These are phyloP conservation scores for Afroboletus lepidellus DNA, from an alignment of 1,284 basidiomycete genomes.

Conservation along the genomic window DNA sequence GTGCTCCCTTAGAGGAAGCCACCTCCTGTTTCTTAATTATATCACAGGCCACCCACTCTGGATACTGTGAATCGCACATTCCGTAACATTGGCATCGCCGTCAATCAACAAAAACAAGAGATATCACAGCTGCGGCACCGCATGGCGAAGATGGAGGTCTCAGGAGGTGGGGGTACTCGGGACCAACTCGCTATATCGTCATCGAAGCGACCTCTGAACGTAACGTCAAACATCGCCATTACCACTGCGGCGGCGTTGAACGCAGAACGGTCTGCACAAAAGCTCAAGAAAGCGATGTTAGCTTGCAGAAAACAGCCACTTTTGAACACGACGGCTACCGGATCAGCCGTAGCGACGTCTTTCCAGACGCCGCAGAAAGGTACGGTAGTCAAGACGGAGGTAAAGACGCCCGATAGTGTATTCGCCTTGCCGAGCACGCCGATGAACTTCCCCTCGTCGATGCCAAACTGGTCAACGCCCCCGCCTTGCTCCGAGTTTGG, in stretches of 20 bases:
- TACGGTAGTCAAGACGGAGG: slow-evolving; percentile 1
- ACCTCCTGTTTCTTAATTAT: background rate
- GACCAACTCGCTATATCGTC: slow-evolving; percentile 42
- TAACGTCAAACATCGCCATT: slow-evolving; percentile 63
- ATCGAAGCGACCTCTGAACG: slow-evolving; percentile 40
- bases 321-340: slow-evolving; percentile 54
- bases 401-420: background rate
- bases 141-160: slow-evolving; percentile 52
- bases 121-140: slow-evolving; percentile 55
- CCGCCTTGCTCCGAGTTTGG: slow-evolving; percentile 15
- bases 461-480: slow-evolving; percentile 24
- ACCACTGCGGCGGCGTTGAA: slow-evolving; percentile 70
- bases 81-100: slow-evolving; percentile 74
- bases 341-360: slow-evolving; percentile 40
- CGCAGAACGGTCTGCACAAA: slow-evolving; percentile 65
- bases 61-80: slow-evolving; percentile 83
- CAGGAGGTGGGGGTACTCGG: slow-evolving; percentile 26
- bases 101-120: slow-evolving; percentile 62
- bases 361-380: slow-evolving; percentile 38
- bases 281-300: slow-evolving; percentile 59
- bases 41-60: slow-evolving; percentile 69
- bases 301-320: slow-evolving; percentile 59
- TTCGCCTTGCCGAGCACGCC: slow-evolving; percentile 19
- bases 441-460: slow-evolving; percentile 20
- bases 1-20: slow-evolving; percentile 19